Percentiles rank a stretch among this genome's conserved stretches.
These are phyloP conservation scores for Cystobasidium sp. DNA, from an alignment of 1,284 basidiomycete species.

Conservation along the genomic window DNA sequence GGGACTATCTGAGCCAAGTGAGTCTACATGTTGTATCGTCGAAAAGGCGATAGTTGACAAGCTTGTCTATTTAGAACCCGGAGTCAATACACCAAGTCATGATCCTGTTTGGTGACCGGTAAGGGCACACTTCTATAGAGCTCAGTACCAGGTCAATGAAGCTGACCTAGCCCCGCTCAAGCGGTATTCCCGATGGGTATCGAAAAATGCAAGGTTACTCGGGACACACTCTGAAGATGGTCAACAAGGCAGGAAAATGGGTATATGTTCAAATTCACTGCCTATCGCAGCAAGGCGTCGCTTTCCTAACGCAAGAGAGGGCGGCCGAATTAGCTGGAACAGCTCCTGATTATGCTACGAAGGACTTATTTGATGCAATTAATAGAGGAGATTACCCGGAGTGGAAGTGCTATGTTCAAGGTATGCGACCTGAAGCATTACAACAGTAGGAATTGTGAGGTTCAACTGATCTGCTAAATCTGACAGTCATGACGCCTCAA, in stretches of 20 bases:
- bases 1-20: slow-evolving; percentile 76
- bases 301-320: slow-evolving; percentile 66
- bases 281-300: slow-evolving; percentile 74
- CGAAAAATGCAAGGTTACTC: slow-evolving; percentile 86
- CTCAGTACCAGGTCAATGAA: not conserved
- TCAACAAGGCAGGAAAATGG: slow-evolving; percentile 79
- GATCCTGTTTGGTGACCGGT: slow-evolving; percentile 75
- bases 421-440: slow-evolving; percentile 35
- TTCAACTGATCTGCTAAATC: not conserved
- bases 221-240: slow-evolving; percentile 89
- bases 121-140: not conserved
- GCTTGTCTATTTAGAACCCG: slow-evolving; percentile 64
- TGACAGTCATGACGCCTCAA: slow-evolving; percentile 63
- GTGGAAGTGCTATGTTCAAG: slow-evolving; percentile 73
- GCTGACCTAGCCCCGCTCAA: slow-evolving; percentile 54
- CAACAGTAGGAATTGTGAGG: not conserved
- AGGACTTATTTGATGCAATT: slow-evolving; percentile 78
- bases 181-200: slow-evolving; percentile 86
- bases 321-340: slow-evolving; percentile 68
- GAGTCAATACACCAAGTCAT: slow-evolving; percentile 89
- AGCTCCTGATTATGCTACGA: slow-evolving; percentile 79
- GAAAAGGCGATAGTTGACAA: not conserved
- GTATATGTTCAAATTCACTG: slow-evolving; percentile 83
- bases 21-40: not conserved
- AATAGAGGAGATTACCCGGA: slow-evolving; percentile 74